Base-by-base conservation (phyloP, 2,329 filamentous ascomycete species). In the Colletotrichum filicis region DNA sequence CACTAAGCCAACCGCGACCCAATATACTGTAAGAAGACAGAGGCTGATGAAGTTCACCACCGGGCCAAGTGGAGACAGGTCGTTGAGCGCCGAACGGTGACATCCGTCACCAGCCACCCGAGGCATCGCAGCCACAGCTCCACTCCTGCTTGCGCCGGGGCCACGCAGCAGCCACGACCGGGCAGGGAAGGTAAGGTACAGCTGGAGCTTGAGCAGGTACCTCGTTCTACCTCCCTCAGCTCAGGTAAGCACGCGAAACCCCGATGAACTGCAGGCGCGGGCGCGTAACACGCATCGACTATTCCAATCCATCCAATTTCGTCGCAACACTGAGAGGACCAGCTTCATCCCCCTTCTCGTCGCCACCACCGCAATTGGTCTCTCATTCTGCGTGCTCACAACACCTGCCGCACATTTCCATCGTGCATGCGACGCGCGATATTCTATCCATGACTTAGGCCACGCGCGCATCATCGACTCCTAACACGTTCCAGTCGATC, bases 211-310 rank as follows among this genome's bases (percentile, higher is more conserved):
- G 28, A 42, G 14, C 56, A 68, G 58, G 66, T 62, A 53, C 57
- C 58, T 57, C 53, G 60, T 60, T 61, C 62, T 66, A 35, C 66
- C 70, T 65, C 42, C 42, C 42, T 22, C 55, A 73, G 70, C 71
- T 73, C 71, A 73, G 66, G 71, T 73, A 73, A 73, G 71, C 71
- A 73, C 71, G 71, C 71, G 71, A 71, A 70, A 73, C 71, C 70
- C 42, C 67, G 71, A 73, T 49, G 71, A 73, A 71, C 71, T 61
- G 71, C 28, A 66, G 67, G 71, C 67, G 60, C 67, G 65, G 71
- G 71, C 71, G 71, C 71, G 71, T 70, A 73, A 71, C 66, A 73
- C 71, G 71, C 65, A 67, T 73, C 56, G 30, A 66, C 61, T 62
- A 60, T 66, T 70, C 60, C 55, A 56, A 61, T 70, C 61, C 59